phyloP scores from a whole-genome alignment of 352 stramenopile species.

The Globisporangium cystogenes region DNA sequence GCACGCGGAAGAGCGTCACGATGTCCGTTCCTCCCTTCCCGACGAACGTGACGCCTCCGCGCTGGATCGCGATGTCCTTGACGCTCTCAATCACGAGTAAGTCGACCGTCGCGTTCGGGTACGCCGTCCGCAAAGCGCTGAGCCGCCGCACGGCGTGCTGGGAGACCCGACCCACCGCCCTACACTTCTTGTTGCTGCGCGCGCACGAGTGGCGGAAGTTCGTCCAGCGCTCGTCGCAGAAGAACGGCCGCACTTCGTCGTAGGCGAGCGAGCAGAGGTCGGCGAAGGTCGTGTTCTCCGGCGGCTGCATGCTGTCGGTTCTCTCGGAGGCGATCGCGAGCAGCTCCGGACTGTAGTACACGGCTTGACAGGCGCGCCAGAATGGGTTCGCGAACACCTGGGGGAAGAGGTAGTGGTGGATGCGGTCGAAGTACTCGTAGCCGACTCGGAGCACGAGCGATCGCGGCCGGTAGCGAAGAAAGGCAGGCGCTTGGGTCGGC shows the following conservation, averaged over 20 bases:
- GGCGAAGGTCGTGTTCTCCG: not conserved
- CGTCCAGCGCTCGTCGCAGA: slow-evolving; percentile 11
- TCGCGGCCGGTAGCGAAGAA: not conserved
- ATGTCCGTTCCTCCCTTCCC: slow-evolving; percentile 4
- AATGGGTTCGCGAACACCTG: slow-evolving; percentile 3
- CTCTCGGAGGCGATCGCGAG: not conserved
- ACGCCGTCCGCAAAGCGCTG: not conserved
- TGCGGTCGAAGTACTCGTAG: slow-evolving; percentile 8
- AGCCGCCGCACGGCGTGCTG: not conserved
- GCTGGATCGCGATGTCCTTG: slow-evolving; percentile 4
- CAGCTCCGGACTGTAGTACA: slow-evolving; percentile 7
- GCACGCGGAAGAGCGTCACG: slow-evolving; percentile 9
- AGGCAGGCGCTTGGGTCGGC: not conserved
- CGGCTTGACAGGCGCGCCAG: slow-evolving; percentile 2
- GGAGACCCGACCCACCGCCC: not conserved
- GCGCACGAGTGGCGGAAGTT: slow-evolving; percentile 3
- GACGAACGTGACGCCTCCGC: slow-evolving; percentile 3
- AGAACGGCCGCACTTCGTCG: slow-evolving; percentile 6
- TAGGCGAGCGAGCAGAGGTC: slow-evolving; percentile 10
- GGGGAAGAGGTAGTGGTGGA: slow-evolving; percentile 12
- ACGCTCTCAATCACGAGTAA: slow-evolving; percentile 6
- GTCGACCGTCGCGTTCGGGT: slow-evolving; percentile 7
- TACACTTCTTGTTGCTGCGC: not conserved
- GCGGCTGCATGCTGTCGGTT: not conserved
- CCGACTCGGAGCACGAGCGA: not conserved